Evolutionary conservation across 345 rosid genomes (phyloP).

Genomic region (Linum trigynum): DNA sequence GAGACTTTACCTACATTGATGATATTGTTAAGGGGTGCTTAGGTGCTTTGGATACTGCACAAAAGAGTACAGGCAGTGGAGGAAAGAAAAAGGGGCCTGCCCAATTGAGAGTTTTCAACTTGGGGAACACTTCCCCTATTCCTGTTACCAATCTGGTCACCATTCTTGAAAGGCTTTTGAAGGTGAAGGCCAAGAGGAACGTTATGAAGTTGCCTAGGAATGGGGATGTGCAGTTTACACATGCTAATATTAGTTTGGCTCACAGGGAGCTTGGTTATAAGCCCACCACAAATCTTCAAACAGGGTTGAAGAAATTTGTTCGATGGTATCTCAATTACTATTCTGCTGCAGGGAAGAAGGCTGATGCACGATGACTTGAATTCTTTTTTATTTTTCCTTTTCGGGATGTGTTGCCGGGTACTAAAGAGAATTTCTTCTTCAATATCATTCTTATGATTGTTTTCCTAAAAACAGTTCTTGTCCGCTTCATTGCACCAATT

Average conservation of each 20-base stretch:
- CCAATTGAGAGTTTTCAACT: constrained; percentile 73
- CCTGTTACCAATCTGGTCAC: constrained; percentile 74
- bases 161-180: constrained; percentile 74
- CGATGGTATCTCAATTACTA: constrained; percentile 80
- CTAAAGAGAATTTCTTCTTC: constrained; percentile 28
- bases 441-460: constrained; percentile 41
- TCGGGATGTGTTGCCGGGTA: constrained; percentile 20
- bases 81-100: constrained; percentile 88
- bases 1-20: constrained; percentile 91
- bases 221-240: constrained; percentile 88
- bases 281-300: constrained; percentile 79
- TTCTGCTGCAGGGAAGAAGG: constrained; percentile 45
- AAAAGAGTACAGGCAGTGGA: constrained; percentile 88
- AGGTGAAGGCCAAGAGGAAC: constrained; percentile 76
- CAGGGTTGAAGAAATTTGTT: constrained; percentile 84
- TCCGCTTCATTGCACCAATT: constrained; percentile 22
- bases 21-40: constrained; percentile 90
- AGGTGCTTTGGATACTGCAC: constrained; percentile 74
- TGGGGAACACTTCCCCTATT: constrained; percentile 92
- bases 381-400: constrained; percentile 9
- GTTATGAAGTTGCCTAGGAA: constrained; percentile 75
- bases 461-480: constrained; percentile 19
- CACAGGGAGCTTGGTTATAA: constrained; percentile 70
- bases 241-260: constrained; percentile 84
- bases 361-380: constrained; percentile 27